Conservation (phyloP, 1,139 yeast species). For the Arxiozyma telluris region DNA sequence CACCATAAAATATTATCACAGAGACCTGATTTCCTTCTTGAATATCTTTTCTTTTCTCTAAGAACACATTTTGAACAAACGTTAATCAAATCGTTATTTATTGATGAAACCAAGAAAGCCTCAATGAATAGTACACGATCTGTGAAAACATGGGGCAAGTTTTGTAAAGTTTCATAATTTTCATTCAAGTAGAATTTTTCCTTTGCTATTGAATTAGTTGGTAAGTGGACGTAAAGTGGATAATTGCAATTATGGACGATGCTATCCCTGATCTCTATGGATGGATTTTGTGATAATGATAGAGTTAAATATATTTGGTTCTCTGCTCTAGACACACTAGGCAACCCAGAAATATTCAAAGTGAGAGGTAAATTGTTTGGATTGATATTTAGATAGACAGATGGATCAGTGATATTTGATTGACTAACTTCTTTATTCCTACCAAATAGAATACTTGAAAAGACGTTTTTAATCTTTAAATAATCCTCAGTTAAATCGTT, state of each 20-base stretch:
- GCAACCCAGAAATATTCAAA: constrained; percentile 53
- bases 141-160: constrained; percentile 38
- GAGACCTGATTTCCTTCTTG: constrained; percentile 67
- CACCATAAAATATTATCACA: constrained; percentile 71
- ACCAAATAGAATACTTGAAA: neutral
- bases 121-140: constrained; percentile 53
- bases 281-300: constrained; percentile 56
- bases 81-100: constrained; percentile 45
- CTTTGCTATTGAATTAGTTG: constrained; percentile 79
- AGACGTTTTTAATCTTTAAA: constrained; percentile 1
- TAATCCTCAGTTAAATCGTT: neutral
- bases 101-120: constrained; percentile 50
- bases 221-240: constrained; percentile 68
- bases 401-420: neutral
- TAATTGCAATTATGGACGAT: constrained; percentile 42
- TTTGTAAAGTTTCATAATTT: constrained; percentile 35
- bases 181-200: constrained; percentile 63
- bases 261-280: constrained; percentile 15
- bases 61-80: constrained; percentile 83
- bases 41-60: constrained; percentile 88
- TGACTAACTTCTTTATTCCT: neutral
- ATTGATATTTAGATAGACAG: constrained; percentile 20
- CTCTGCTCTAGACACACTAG: constrained; percentile 80
- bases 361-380: constrained; percentile 45
- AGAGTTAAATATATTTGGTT: constrained; percentile 81